A percentile compares a stretch with the other conserved stretches of the same genome.
Evolutionary conservation across 2,329 filamentous ascomycete genomes (phyloP).

Genomic region (Botrytis elliptica): DNA sequence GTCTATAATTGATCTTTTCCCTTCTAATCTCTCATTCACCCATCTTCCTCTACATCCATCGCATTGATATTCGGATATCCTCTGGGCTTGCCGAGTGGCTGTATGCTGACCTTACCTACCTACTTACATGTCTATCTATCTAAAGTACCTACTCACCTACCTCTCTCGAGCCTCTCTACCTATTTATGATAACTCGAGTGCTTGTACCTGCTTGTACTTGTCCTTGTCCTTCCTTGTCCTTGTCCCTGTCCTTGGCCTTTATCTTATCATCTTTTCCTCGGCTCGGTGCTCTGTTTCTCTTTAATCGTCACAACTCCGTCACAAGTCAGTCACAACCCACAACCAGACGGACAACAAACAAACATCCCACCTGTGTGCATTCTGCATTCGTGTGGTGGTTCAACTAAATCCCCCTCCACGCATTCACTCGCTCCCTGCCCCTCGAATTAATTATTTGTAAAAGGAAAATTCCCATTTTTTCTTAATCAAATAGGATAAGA

Average conservation of each 20-base stretch:
- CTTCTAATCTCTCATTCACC: neutral
- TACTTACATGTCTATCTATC: neutral
- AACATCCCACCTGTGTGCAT: neutral
- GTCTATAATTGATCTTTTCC: neutral
- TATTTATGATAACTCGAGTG: neutral
- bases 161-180: too few relatives aligned
- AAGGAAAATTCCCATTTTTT: slow-evolving; percentile 19
- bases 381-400: neutral
- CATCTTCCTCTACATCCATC: neutral
- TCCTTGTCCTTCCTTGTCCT: neutral
- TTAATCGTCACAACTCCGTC: neutral
- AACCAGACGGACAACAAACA: neutral
- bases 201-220: neutral
- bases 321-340: neutral
- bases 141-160: neutral
- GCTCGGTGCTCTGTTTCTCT: neutral
- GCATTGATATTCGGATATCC: neutral
- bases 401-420: neutral
- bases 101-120: neutral
- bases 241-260: neutral
- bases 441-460: slow-evolving; percentile 15
- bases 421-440: slow-evolving; percentile 16
- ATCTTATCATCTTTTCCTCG: neutral
- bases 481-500: slow-evolving; percentile 14
- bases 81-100: neutral